These are phyloP conservation scores for Lepidium sativum DNA, from an alignment of 345 rosid genomes.

Conservation along the genomic window DNA sequence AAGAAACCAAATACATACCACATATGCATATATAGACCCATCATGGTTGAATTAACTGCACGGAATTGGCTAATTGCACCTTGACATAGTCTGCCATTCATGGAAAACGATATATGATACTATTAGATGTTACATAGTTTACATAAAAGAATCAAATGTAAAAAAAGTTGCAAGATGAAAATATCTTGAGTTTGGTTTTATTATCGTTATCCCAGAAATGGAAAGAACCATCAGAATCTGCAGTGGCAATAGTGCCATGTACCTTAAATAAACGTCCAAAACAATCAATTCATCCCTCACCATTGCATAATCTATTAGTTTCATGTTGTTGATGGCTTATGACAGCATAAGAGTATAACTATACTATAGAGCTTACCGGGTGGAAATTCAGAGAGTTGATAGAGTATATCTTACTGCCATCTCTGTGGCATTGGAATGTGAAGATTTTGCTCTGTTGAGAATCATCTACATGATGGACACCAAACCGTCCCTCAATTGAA, in stretches of 20 bases:
- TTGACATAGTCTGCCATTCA: constrained; percentile 62
- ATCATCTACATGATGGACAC: constrained; percentile 96
- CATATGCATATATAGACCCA: constrained; percentile 84
- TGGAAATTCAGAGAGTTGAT: constrained; percentile 90
- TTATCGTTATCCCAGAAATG: constrained; percentile 98
- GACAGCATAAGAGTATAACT: not conserved
- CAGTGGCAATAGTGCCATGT: constrained; percentile 91
- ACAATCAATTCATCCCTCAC: not conserved
- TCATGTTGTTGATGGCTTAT: not conserved
- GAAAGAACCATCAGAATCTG: constrained; percentile 92
- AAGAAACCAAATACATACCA: constrained; percentile 37
- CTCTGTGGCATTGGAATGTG: constrained; percentile 94
- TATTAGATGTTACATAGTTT: not conserved
- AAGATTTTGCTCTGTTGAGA: constrained; percentile 63
- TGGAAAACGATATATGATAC: not conserved
- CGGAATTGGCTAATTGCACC: constrained; percentile 84
- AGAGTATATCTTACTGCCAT: constrained; percentile 70
- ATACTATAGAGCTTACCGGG: constrained; percentile 50
- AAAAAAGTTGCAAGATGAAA: not conserved
- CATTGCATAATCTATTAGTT: not conserved
- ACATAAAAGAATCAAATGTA: not conserved
- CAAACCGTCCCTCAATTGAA: constrained; percentile 88
- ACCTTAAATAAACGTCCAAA: constrained; percentile 33
- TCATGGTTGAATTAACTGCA: constrained; percentile 89
- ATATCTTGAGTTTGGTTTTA: constrained; percentile 80